These are phyloP conservation scores for Batkoa obscura DNA, from an alignment of 371 early-diverging fungal species.

Conservation along the genomic window DNA sequence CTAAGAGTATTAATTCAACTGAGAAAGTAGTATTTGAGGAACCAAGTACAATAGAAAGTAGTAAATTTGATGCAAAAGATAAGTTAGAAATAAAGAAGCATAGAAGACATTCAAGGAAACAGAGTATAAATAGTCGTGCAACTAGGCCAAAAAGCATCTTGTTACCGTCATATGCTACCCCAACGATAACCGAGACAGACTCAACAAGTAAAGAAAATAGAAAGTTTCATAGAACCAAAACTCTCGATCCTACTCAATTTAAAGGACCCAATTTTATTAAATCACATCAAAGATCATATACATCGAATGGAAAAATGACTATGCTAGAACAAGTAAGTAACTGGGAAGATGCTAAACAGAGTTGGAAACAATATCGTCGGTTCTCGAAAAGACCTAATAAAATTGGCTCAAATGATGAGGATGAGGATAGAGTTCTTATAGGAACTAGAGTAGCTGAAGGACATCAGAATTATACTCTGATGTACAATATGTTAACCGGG, in stretches of 20 bases:
- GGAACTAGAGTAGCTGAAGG: conserved; percentile 44
- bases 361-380: conserved; percentile 7
- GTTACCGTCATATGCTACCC: conserved; percentile 6
- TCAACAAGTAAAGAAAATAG: background rate
- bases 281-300: too few species aligned
- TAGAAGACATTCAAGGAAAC: background rate
- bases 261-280: too few species aligned
- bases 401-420: conserved; percentile 21
- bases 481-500: conserved; percentile 96
- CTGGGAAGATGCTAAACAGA: conserved; percentile 9
- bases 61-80: background rate
- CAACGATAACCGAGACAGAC: background rate
- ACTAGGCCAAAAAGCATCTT: background rate
- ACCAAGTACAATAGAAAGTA: background rate
- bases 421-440: conserved; percentile 28
- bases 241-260: too few species aligned
- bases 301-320: background rate
- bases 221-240: too few species aligned
- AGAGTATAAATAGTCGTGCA: background rate
- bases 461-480: conserved; percentile 57
- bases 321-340: conserved; percentile 5
- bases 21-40: background rate
- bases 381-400: conserved; percentile 13
- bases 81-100: background rate
- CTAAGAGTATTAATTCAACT: too few species aligned